Evolutionary conservation across 2,329 filamentous ascomycete genomes (phyloP).

Genomic region (Scedosporium aurantiacum): DNA sequence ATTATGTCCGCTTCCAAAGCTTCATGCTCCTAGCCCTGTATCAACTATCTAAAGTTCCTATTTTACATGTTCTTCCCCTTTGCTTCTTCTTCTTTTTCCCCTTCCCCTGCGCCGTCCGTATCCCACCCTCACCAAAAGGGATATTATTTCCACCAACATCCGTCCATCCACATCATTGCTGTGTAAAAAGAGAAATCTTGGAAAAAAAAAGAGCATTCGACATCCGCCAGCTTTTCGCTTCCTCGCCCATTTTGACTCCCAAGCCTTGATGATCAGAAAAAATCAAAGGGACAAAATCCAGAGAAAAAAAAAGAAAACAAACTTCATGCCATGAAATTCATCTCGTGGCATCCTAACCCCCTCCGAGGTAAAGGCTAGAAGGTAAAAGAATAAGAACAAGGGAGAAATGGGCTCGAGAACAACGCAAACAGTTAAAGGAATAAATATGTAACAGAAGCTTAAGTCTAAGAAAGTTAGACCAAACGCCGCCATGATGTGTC

Average conservation of each 20-base stretch:
- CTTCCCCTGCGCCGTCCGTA: neutral
- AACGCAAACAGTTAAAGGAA: neutral
- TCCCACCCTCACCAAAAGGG: slow-evolving; percentile 6
- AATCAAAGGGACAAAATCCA: neutral
- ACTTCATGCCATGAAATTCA: neutral
- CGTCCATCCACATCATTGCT: neutral
- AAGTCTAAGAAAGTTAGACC: neutral
- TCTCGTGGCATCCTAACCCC: neutral
- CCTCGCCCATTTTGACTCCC: neutral
- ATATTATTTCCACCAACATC: slow-evolving; percentile 10
- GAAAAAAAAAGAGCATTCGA: slow-evolving; percentile 2
- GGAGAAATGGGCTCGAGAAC: neutral
- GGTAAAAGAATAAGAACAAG: neutral
- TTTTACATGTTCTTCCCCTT: neutral
- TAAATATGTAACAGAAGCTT: slow-evolving; percentile 5
- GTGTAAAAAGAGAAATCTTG: neutral
- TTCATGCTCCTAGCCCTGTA: neutral
- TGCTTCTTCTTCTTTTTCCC: neutral
- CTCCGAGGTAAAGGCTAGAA: neutral
- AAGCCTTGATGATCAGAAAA: slow-evolving; percentile 2
- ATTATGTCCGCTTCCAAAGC: neutral
- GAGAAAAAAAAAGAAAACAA: neutral
- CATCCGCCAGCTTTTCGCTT: neutral
- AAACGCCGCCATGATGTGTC: neutral
- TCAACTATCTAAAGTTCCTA: neutral